Conservation (phyloP, 805 yeast species). For the Clavispora vitiphila region DNA sequence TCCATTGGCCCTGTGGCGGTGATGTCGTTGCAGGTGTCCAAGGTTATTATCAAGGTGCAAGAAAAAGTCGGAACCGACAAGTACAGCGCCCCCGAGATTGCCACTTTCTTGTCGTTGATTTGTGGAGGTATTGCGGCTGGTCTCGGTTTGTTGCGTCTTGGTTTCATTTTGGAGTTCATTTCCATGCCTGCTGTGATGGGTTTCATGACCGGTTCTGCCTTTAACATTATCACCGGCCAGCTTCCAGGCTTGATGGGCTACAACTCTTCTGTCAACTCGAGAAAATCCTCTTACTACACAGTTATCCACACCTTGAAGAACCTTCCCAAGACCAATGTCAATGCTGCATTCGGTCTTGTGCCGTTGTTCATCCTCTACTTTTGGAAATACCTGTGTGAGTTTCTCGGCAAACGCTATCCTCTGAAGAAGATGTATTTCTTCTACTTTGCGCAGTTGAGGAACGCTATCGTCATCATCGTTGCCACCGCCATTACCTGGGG, state of each 20-base stretch:
- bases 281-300: slow-evolving; percentile 64
- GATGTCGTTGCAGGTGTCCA: slow-evolving; percentile 82
- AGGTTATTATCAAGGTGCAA: slow-evolving; percentile 64
- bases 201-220: slow-evolving; percentile 92
- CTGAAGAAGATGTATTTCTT: slow-evolving; percentile 53
- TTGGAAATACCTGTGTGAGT: slow-evolving; percentile 64
- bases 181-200: slow-evolving; percentile 92
- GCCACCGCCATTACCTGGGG: slow-evolving; percentile 83
- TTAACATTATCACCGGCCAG: slow-evolving; percentile 78
- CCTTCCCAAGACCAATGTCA: slow-evolving; percentile 60
- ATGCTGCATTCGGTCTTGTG: slow-evolving; percentile 87
- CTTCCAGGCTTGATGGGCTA: slow-evolving; percentile 84
- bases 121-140: slow-evolving; percentile 86
- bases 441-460: slow-evolving; percentile 70
- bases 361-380: slow-evolving; percentile 64
- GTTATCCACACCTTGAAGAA: slow-evolving; percentile 68
- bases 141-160: slow-evolving; percentile 75
- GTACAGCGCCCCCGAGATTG: slow-evolving; percentile 63
- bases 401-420: slow-evolving; percentile 61
- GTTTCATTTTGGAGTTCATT: slow-evolving; percentile 83
- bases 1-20: slow-evolving; percentile 97
- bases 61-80: slow-evolving; percentile 31
- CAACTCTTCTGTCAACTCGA: slow-evolving; percentile 60
- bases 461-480: slow-evolving; percentile 75
- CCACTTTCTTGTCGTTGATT: slow-evolving; percentile 70